Evolutionary conservation across 169 alveolate genomes (phyloP).

Genomic region (Plasmodium adleri): DNA sequence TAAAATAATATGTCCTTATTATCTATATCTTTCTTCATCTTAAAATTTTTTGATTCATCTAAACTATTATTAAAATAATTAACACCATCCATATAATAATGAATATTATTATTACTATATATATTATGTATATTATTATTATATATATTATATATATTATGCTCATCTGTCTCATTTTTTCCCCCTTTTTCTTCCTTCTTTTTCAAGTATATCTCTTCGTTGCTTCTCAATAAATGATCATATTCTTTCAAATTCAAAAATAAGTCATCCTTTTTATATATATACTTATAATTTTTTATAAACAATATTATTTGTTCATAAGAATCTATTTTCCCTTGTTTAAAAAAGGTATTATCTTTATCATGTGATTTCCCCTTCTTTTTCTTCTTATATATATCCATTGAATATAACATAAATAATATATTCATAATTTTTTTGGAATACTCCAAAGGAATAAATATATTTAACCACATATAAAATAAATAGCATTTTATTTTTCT

Average conservation of each 20-base stretch:
- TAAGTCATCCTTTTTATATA: constrained; percentile 2
- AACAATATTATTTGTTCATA: constrained; percentile 16
- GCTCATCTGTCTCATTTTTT: not conserved
- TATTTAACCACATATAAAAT: constrained; percentile 20
- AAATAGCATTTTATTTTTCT: constrained; percentile 22
- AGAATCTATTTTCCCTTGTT: not conserved
- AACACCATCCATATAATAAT: not conserved
- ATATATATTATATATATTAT: not conserved
- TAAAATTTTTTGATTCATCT: too few relatives aligned
- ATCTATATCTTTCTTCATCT: not conserved
- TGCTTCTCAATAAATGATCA: constrained; percentile 17
- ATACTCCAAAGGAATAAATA: constrained; percentile 18
- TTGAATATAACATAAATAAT: constrained; percentile 7
- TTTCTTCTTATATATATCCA: constrained; percentile 9
- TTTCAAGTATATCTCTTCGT: not conserved
- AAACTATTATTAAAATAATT: not conserved
- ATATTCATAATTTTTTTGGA: constrained; percentile 28
- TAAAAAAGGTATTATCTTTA: not conserved
- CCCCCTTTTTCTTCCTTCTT: not conserved
- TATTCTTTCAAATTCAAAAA: constrained; percentile 27
- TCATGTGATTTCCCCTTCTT: not conserved
- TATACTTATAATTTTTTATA: constrained; percentile 16
- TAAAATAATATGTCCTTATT: not conserved
- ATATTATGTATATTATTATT: not conserved
- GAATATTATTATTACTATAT: not conserved